These are phyloP conservation scores for Geotrichum cucujoidarum DNA, from an alignment of 1,139 yeast genomes.

Conservation along the genomic window DNA sequence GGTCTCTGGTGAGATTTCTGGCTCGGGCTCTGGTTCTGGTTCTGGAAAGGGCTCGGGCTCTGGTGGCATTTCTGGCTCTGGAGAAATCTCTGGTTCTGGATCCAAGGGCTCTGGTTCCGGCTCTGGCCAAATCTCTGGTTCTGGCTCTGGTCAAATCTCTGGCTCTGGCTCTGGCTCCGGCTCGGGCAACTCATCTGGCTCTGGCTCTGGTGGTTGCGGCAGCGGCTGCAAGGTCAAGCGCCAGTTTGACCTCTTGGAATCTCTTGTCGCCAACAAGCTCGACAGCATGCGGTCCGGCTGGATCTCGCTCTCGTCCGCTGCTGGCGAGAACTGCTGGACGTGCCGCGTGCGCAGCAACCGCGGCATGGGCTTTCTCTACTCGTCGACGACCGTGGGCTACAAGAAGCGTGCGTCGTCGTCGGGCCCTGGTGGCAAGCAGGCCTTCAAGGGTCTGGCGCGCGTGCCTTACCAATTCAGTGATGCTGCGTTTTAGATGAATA, in stretches of 20 bases:
- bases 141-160: too few species aligned
- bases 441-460: background rate
- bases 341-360: background rate
- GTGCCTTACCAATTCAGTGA: constrained; percentile 9
- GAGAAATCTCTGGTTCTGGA: background rate
- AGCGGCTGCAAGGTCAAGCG: background rate
- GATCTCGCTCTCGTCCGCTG: too few species aligned
- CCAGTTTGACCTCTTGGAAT: background rate
- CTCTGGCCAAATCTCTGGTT: background rate
- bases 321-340: constrained; percentile 1
- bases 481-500: too few species aligned
- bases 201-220: background rate
- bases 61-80: background rate
- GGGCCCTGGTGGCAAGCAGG: background rate
- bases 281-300: background rate
- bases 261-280: background rate
- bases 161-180: background rate
- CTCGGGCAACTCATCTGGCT: background rate
- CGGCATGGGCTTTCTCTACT: background rate
- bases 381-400: background rate
- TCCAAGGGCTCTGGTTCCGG: background rate
- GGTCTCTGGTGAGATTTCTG: background rate
- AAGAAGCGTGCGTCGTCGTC: background rate
- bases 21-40: background rate
- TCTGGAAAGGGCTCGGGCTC: too few species aligned